Evolutionary conservation across 345 rosid species (phyloP), one percentile per base, ranked within the genome.

Genomic region (Raphanus sativus): DNA sequence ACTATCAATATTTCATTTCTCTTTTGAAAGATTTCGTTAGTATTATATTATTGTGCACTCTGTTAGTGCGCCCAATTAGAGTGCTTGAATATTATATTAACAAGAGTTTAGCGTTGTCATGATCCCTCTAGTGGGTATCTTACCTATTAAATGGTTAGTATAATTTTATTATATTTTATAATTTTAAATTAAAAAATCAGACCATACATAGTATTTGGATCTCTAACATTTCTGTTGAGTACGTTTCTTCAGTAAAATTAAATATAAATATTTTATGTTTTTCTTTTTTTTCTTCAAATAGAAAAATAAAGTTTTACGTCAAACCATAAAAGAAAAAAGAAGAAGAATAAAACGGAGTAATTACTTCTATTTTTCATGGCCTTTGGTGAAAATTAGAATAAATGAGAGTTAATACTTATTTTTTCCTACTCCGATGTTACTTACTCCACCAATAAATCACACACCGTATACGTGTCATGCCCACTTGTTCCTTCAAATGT

Each of bases 1-100:
- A 62, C 62, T 32, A 48, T 32, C 34, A 62, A 73, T 73, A 62
- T 72, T 72, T 60, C 2, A 56, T 71, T 29, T 61, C 8, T 11
- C n/a, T 38, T 24, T 2, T 48, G 50, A 5, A 55, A 6, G 21
- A 2, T 2, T 17, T 26, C 11, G 15, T 26, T 10, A 24, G 62
- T 5, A 13, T 55, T 62, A 34, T 61, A 32, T 45, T 48, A n/a
- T n/a, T 21, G 16, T 56, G 42, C 17, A 75, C 13, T 52, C 8
- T 54, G 45, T 62, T 55, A 30, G 62, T 74, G 42, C 45, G 30
- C 24, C 38, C 3, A 50, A 15, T 42, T 11, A 11, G 50, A 50
- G 5, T 50, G 56, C 21, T 50, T 50, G 8, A 15, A n/a, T 15
- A 2, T 4, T 36, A 4, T 45, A 38, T 2, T 42, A 3, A 42